Evolutionary conservation across 768 basidiomycete species (phyloP), one percentile per base, ranked within the genome.

Genomic region (Mrakia frigida): DNA sequence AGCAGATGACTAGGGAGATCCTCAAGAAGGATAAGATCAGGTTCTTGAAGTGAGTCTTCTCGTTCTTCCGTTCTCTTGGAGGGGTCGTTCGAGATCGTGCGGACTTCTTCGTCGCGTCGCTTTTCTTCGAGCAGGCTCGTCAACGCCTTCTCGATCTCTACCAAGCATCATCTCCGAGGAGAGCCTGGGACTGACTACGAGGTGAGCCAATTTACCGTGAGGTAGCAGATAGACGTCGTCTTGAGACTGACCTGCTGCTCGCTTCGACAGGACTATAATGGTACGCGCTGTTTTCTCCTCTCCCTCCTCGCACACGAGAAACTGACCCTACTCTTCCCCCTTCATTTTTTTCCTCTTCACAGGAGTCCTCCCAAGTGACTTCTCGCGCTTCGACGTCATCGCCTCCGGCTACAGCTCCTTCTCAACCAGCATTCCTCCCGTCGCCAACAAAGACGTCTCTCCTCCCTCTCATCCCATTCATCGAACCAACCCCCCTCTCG

Each of bases 131-230:
- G 13, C 46, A 75, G 70, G 39, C 87, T 92, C 50, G 87, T 88
- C 53, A 85, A 90, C 11, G 87, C 88, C 9, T 93, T 92, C 81
- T 89, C 89, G 13, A 90, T 88, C 81, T 88, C 92, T 71, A 88
- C 85, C 23, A 89, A 89, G 81, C 90, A 96, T 82, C 82, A 83
- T 77, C 78, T 83, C 11, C 41, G 82, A 52, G 82, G 75, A 9
- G 75, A 76, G 50, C 41, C 59, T 1, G 75, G 75, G 13, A 76
- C 75, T 16, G 60, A 61, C 11, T 76, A 71, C 35, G 56, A 50
- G 35, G 75, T 71, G 50, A 63, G 60, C 9, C 2, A 11, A 5
- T 37, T 21, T 16, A 18, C 4, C 10, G 18, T 23, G 43, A 13
- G 18, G 46, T 2, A 21, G 46, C 2, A 50, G 46, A 14, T 18